These are phyloP conservation scores for Blastocladiella emersonii DNA, from an alignment of 371 early-diverging fungal genomes.

Conservation along the genomic window DNA sequence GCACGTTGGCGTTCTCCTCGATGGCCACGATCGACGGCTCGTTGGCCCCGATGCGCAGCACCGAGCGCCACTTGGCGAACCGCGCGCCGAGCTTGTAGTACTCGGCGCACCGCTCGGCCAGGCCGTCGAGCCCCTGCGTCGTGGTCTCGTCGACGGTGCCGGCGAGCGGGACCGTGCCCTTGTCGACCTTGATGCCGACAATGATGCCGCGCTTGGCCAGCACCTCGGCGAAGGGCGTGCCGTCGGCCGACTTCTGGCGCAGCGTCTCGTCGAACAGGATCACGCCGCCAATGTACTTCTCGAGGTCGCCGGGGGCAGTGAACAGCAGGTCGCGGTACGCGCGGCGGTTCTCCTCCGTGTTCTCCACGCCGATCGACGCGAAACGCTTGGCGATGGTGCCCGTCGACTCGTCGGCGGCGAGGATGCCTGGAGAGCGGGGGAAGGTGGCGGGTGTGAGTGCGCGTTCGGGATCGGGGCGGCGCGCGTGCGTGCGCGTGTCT, in stretches of 20 bases:
- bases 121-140: constrained; percentile 46
- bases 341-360: constrained; percentile 45
- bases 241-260: constrained; percentile 29
- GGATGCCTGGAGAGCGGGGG: constrained; percentile 8
- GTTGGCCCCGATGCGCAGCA: constrained; percentile 32
- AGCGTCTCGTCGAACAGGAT: constrained; percentile 56
- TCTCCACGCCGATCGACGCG: constrained; percentile 31
- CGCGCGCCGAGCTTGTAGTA: constrained; percentile 36
- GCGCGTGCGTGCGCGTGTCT: no score
- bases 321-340: constrained; percentile 48
- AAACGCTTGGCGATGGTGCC: constrained; percentile 48
- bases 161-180: constrained; percentile 30
- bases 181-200: constrained; percentile 53
- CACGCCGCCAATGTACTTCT: constrained; percentile 42
- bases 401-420: constrained; percentile 49
- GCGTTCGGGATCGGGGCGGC: not conserved
- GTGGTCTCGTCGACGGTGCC: constrained; percentile 44
- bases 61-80: constrained; percentile 56
- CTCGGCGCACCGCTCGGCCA: constrained; percentile 32
- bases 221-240: constrained; percentile 29
- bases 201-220: constrained; percentile 32
- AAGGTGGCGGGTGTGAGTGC: not conserved
- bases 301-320: constrained; percentile 31
- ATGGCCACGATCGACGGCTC: constrained; percentile 37
- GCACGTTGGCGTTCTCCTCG: constrained; percentile 41